phyloP scores from a whole-genome alignment of 495 filamentous ascomycete genomes.

The Xylaria venustula region DNA sequence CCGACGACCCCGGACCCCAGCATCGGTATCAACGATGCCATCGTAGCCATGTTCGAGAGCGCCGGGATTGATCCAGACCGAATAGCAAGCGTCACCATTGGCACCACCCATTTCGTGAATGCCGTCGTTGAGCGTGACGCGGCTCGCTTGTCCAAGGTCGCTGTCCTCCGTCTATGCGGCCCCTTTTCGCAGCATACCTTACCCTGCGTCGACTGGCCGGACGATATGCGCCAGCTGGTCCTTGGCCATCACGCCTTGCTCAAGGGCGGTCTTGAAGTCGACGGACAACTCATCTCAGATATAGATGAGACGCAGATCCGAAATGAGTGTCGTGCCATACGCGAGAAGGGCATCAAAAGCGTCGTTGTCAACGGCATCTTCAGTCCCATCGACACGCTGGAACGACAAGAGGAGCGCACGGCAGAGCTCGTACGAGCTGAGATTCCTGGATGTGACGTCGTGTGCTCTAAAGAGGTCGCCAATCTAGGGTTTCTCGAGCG shows the following conservation, averaged over 20 bases:
- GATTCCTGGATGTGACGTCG: conserved; percentile 47
- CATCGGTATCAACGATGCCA: conserved; percentile 50
- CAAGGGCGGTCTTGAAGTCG: conserved; percentile 50
- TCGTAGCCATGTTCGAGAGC: conserved; percentile 45
- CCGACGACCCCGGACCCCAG: conserved; percentile 58
- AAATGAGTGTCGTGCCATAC: conserved; percentile 40
- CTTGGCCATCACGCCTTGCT: conserved; percentile 45
- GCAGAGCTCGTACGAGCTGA: conserved; percentile 42
- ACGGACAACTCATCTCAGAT: conserved; percentile 46
- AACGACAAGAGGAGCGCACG: conserved; percentile 49
- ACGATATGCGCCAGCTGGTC: conserved; percentile 45
- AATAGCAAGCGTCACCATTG: conserved; percentile 58
- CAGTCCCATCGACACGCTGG: conserved; percentile 52
- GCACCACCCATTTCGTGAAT: conserved; percentile 65
- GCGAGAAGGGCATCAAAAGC: conserved; percentile 41
- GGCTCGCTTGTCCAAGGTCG: conserved; percentile 50
- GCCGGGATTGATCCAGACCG: conserved; percentile 35
- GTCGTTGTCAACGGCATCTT: conserved; percentile 60
- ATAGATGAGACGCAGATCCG: conserved; percentile 48
- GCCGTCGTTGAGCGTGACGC: conserved; percentile 59
- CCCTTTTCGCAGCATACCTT: conserved; percentile 54
- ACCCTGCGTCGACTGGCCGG: conserved; percentile 52
- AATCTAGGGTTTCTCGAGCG: conserved; percentile 54
- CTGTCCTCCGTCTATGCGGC: conserved; percentile 53
- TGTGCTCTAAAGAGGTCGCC: conserved; percentile 48